A percentile compares a stretch with the other conserved stretches of the same genome.
Evolutionary conservation across 2,329 filamentous ascomycete genomes (phyloP).

Genomic region (Fusarium sp.): DNA sequence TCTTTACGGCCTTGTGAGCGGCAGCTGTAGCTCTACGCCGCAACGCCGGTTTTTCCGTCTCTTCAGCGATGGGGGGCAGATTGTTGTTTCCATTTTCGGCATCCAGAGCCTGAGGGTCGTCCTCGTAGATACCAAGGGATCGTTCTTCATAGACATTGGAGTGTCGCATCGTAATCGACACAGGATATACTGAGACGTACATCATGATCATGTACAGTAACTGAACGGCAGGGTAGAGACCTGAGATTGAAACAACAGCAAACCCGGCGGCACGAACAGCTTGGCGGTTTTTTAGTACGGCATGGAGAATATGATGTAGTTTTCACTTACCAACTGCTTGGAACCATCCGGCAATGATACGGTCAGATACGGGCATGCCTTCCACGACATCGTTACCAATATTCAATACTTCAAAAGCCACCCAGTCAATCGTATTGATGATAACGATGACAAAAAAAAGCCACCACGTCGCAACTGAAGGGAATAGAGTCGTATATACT

Average conservation of each 20-base stretch:
- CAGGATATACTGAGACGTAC: conserved; percentile 71
- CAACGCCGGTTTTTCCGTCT: conserved; percentile 26
- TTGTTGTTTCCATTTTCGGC: conserved; percentile 26
- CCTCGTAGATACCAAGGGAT: conserved; percentile 67
- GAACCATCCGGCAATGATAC: conserved; percentile 71
- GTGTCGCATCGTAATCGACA: conserved; percentile 70
- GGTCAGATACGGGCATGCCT: conserved; percentile 59
- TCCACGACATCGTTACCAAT: conserved; percentile 67
- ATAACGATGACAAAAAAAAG: conserved; percentile 67
- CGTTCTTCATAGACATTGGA: conserved; percentile 78
- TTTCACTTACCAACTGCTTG: conserved; percentile 62
- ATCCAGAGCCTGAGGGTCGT: conserved; percentile 45
- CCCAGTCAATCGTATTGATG: conserved; percentile 71
- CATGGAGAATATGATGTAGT: not conserved
- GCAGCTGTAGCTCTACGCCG: conserved; percentile 40
- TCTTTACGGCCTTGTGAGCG: conserved; percentile 50
- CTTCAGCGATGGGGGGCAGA: conserved; percentile 45
- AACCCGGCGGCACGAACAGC: conserved; percentile 73
- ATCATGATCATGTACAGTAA: conserved; percentile 71
- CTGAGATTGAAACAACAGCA: conserved; percentile 68
- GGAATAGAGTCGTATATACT: conserved; percentile 72
- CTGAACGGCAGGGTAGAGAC: conserved; percentile 65
- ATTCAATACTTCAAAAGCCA: conserved; percentile 71
- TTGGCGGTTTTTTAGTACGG: conserved; percentile 29
- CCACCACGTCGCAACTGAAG: conserved; percentile 71